Percentiles rank a stretch among this genome's conserved stretches.
Conservation (phyloP, 2,329 filamentous ascomycete species). For the Macroventuria anomochaeta region DNA sequence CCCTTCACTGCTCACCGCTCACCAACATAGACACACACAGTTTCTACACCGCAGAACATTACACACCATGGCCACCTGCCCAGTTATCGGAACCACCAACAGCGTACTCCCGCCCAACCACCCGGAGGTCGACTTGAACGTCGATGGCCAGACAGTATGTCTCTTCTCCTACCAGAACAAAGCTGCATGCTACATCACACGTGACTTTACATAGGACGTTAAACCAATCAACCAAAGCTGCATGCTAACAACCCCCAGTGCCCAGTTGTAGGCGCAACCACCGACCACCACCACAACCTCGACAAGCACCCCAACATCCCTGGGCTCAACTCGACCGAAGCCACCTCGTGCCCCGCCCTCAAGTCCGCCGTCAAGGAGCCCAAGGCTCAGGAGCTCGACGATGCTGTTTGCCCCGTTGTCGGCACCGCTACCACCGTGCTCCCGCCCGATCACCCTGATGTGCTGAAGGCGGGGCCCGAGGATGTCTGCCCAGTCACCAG, state of each 20-base stretch:
- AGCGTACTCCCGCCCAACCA: constrained; percentile 54
- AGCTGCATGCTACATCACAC: constrained; percentile 1
- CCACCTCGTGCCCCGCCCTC: constrained; percentile 52
- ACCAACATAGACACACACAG: neutral
- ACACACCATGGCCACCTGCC: constrained; percentile 35
- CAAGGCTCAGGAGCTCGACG: constrained; percentile 49
- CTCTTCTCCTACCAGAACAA: neutral
- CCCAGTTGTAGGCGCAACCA: constrained; percentile 55
- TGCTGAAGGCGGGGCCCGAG: constrained; percentile 47
- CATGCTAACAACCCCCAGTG: constrained; percentile 36
- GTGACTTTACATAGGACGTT: too few species aligned
- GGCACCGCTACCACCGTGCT: constrained; percentile 52
- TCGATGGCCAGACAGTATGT: constrained; percentile 47
- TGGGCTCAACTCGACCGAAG: constrained; percentile 33
- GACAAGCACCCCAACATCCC: constrained; percentile 51
- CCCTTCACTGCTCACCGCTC: constrained; percentile 1
- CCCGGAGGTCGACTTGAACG: constrained; percentile 47
- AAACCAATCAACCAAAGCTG: too few species aligned
- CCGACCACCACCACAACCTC: constrained; percentile 54
- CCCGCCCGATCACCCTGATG: constrained; percentile 52
- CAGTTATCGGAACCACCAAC: constrained; percentile 53
- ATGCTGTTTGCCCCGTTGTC: constrained; percentile 54
- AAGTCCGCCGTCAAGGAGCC: constrained; percentile 48
- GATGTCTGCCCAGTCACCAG: constrained; percentile 55
- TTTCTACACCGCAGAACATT: neutral